These are phyloP conservation scores for Aspergillus clavatus DNA, from an alignment of 2,329 filamentous ascomycete species.

Conservation along the genomic window DNA sequence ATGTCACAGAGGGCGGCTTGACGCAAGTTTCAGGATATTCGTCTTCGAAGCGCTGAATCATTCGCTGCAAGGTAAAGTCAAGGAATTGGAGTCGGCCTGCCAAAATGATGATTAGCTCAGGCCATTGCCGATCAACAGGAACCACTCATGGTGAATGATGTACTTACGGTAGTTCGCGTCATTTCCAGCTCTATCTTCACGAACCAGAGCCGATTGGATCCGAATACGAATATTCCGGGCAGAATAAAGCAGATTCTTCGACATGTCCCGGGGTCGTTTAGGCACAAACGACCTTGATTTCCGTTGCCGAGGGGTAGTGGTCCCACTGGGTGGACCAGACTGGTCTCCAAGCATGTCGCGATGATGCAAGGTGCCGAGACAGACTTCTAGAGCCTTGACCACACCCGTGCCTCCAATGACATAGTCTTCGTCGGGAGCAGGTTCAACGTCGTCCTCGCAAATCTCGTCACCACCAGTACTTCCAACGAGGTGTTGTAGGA, in stretches of 20 bases:
- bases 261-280: slow-evolving; percentile 81
- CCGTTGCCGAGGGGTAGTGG: slow-evolving; percentile 50
- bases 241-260: slow-evolving; percentile 78
- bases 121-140: neutral
- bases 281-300: slow-evolving; percentile 48
- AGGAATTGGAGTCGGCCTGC: slow-evolving; percentile 75
- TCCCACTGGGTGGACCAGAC: slow-evolving; percentile 47
- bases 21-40: slow-evolving; percentile 87
- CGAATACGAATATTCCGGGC: slow-evolving; percentile 82
- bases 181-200: slow-evolving; percentile 66
- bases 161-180: slow-evolving; percentile 72
- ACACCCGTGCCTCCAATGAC: slow-evolving; percentile 94
- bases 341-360: slow-evolving; percentile 35
- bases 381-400: slow-evolving; percentile 88
- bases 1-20: slow-evolving; percentile 19
- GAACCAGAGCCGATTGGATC: slow-evolving; percentile 75
- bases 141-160: slow-evolving; percentile 20
- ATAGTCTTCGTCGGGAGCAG: slow-evolving; percentile 85
- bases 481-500: slow-evolving; percentile 81
- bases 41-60: slow-evolving; percentile 93
- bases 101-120: slow-evolving; percentile 4
- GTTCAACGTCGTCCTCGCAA: slow-evolving; percentile 57
- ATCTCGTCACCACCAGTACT: slow-evolving; percentile 52
- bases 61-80: slow-evolving; percentile 79
- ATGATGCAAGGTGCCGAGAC: slow-evolving; percentile 72